These are phyloP conservation scores for Hypoxylon sp. DNA, from an alignment of 2,329 filamentous ascomycete species.

Conservation along the genomic window DNA sequence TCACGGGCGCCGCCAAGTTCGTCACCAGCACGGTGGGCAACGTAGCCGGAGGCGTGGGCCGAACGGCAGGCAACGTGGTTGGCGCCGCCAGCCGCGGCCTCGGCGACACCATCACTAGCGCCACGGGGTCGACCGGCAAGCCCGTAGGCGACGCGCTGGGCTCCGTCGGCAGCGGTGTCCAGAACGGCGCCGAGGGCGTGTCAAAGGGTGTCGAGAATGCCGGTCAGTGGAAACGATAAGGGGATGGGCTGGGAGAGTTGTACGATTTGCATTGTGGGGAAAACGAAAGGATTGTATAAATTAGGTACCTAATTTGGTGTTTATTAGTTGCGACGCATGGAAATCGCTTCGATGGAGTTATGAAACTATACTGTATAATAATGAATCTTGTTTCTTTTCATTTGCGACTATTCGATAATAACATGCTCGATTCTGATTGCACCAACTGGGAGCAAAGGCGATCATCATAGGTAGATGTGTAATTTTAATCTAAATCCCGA, in stretches of 20 bases:
- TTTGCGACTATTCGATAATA: no score
- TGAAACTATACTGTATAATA: no score
- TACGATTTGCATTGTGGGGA: no score
- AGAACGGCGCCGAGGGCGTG: constrained; percentile 54
- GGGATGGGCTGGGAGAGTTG: not conserved
- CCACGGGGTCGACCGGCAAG: constrained; percentile 55
- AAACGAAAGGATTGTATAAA: not conserved
- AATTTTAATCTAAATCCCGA: no score
- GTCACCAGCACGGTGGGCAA: constrained; percentile 48
- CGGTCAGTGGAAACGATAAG: constrained; percentile 51
- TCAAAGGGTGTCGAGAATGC: constrained; percentile 58
- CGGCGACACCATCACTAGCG: constrained; percentile 55
- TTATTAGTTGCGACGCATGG: no score
- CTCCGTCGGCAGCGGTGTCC: constrained; percentile 53
- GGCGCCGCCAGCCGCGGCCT: constrained; percentile 55
- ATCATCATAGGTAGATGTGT: no score
- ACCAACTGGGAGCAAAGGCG: no score
- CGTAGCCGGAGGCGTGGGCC: constrained; percentile 43
- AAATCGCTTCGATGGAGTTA: no score
- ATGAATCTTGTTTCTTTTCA: no score
- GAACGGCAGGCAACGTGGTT: constrained; percentile 47
- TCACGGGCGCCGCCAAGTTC: constrained; percentile 48
- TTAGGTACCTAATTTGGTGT: not conserved
- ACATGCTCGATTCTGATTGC: no score
- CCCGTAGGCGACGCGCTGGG: constrained; percentile 58